Evolutionary conservation across 2,329 filamentous ascomycete species (phyloP).

Genomic region (Fusarium pininemorale): DNA sequence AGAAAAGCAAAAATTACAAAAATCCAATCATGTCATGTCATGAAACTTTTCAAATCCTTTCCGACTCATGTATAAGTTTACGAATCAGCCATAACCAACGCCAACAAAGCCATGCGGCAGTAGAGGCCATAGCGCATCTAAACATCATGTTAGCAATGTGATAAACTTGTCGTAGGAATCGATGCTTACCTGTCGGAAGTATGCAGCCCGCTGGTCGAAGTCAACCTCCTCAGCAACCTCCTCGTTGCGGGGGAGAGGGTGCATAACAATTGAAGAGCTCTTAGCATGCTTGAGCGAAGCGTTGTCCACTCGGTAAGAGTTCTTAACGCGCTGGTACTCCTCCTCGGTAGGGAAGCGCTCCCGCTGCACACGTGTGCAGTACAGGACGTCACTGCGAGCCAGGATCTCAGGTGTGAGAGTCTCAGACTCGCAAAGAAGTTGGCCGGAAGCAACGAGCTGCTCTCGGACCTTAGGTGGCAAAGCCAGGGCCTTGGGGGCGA

Average conservation of each 20-base stretch:
- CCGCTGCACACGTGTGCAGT: slow-evolving; percentile 96
- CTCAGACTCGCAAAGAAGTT: slow-evolving; percentile 79
- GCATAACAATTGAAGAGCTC: slow-evolving; percentile 91
- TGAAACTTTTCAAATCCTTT: slow-evolving; percentile 32
- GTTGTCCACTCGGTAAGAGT: slow-evolving; percentile 90
- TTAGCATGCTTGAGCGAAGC: slow-evolving; percentile 90
- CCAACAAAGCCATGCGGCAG: slow-evolving; percentile 96
- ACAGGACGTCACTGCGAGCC: slow-evolving; percentile 87
- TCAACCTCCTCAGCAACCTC: slow-evolving; percentile 97
- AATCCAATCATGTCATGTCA: slow-evolving; percentile 16
- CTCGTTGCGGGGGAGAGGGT: slow-evolving; percentile 91
- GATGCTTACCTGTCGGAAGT: slow-evolving; percentile 93
- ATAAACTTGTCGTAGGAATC: background rate
- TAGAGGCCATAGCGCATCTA: slow-evolving; percentile 98
- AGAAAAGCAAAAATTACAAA: slow-evolving; percentile 35
- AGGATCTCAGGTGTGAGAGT: slow-evolving; percentile 88
- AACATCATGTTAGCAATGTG: slow-evolving; percentile 28
- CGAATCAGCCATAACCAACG: slow-evolving; percentile 77
- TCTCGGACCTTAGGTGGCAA: slow-evolving; percentile 80
- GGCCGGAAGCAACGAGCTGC: slow-evolving; percentile 75
- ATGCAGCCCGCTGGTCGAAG: slow-evolving; percentile 94
- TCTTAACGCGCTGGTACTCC: slow-evolving; percentile 88
- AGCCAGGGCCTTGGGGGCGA: slow-evolving; percentile 80
- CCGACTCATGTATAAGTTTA: slow-evolving; percentile 27
- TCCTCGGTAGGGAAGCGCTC: slow-evolving; percentile 87